Base-by-base conservation (phyloP, 768 basidiomycete genomes). In the Glaciozyma martinii region DNA sequence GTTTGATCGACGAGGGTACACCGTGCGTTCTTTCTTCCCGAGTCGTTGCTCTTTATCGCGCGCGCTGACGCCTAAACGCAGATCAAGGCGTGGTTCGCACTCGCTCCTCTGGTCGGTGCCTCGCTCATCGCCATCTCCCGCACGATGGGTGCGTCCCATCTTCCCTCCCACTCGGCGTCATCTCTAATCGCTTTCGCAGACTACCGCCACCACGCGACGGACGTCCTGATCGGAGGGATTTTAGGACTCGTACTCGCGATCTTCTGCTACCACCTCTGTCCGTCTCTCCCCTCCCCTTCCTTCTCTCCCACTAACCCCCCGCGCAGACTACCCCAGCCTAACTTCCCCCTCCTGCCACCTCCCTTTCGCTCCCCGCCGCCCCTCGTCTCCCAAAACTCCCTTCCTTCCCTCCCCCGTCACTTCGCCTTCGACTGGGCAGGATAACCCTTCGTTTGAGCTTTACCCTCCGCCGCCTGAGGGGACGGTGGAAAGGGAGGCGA, bases 51-150 rank as follows among this genome's bases (percentile, higher is more conserved):
- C 25, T 55, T 50, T 57, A 19, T n/a, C 53, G 4, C 61, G 40
- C 63, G 85, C 82, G 77, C 50, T 54, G 53, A 32, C 29, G 10
- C 10, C 4, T 13, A 16, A 25, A 8, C 16, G 30, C 53, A 54
- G 55, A 56, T 82, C 29, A 92, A 91, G 75, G 85, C 88, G 19
- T 99, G 93, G 93, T 75, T 93, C 49, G 80, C 87, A 0, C 71
- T 92, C 0, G 76, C 83, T 0, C 95, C 94, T 3, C 81, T 94
- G 54, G 77, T 84, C 40, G 91, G 81, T 13, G 92, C 90, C 3
- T 79, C 74, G 1, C 73, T 78, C 68, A 76, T 80, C 44, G 78
- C 78, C 23, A 84, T 92, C 59, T 87, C 86, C 9, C 84, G 93
- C 25, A 92, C 89, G 3, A 92, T 93, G 88, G 92, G 94, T 76